Conservation (phyloP, 208 protist species). For the Crithidia expoeki region DNA sequence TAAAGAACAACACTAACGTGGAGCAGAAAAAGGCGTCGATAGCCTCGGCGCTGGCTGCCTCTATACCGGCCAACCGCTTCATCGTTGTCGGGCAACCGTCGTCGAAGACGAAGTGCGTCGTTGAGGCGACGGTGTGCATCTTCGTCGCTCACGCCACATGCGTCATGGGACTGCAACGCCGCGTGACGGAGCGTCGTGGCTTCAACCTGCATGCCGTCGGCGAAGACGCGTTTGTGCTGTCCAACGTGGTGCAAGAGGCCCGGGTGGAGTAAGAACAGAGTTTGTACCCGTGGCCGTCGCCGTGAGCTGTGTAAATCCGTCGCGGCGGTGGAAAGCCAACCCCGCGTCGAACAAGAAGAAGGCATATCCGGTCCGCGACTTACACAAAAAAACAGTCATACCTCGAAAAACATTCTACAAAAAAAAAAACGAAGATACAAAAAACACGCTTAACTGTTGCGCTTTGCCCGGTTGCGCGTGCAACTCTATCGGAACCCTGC, state of each 20-base stretch:
- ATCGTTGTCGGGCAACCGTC: slow-evolving; percentile 54
- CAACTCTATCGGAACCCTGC: too few relatives aligned
- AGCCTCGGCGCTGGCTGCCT: slow-evolving; percentile 41
- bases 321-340: too few relatives aligned
- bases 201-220: slow-evolving; percentile 80
- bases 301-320: too few relatives aligned
- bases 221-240: slow-evolving; percentile 54
- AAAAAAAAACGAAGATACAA: too few relatives aligned
- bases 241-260: slow-evolving; percentile 35
- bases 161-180: slow-evolving; percentile 69
- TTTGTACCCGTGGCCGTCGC: too few relatives aligned
- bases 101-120: slow-evolving; percentile 26
- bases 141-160: slow-evolving; percentile 80
- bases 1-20: slow-evolving; percentile 89
- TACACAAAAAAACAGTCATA: too few relatives aligned
- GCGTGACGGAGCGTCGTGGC: slow-evolving; percentile 45
- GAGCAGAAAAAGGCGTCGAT: slow-evolving; percentile 60
- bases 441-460: too few relatives aligned
- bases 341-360: too few relatives aligned
- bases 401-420: too few relatives aligned
- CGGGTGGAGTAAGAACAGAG: neutral
- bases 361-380: too few relatives aligned
- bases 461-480: too few relatives aligned
- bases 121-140: slow-evolving; percentile 51
- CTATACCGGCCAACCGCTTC: slow-evolving; percentile 83